A percentile compares a stretch with the other conserved stretches of the same genome.
phyloP scores from a whole-genome alignment of 2,329 filamentous ascomycete species.

The Trichoderma guizhouense region DNA sequence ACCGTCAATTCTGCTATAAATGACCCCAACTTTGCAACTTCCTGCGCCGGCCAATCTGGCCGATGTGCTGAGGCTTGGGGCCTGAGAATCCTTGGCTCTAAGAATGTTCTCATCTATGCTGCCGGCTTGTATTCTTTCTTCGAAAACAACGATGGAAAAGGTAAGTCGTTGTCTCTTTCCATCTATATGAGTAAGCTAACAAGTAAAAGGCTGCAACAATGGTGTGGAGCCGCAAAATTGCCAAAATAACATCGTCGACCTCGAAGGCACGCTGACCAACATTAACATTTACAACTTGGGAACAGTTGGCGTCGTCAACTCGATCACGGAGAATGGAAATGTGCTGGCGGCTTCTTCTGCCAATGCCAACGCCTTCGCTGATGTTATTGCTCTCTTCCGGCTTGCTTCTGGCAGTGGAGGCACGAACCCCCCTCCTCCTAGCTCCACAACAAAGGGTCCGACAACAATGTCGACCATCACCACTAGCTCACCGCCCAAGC shows the following conservation, averaged over 20 bases:
- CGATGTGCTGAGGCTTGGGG: slow-evolving; percentile 1
- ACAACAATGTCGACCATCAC: neutral
- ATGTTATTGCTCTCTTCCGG: neutral
- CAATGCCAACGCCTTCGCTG: neutral
- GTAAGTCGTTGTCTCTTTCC: neutral
- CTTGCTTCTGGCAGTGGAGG: slow-evolving; percentile 8
- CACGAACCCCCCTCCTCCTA: neutral
- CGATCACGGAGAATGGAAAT: neutral
- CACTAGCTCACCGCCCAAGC: neutral
- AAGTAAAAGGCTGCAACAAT: neutral
- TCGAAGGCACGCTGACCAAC: neutral
- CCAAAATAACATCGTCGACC: slow-evolving; percentile 6
- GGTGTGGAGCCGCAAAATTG: neutral
- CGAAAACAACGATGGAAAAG: neutral
- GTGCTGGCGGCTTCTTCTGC: neutral
- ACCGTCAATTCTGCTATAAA: neutral
- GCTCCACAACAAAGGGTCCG: neutral
- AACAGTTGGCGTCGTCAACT: slow-evolving; percentile 1
- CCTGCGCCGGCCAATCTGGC: neutral
- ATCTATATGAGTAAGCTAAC: neutral
- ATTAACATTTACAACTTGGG: neutral
- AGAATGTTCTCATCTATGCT: neutral
- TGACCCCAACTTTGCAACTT: neutral
- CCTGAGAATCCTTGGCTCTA: neutral
- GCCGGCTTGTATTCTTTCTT: slow-evolving; percentile 13